Evolutionary conservation across 371 early-diverging fungal species (phyloP), one percentile per base, ranked within the genome.

Genomic region (Phascolomyces articulosus): DNA sequence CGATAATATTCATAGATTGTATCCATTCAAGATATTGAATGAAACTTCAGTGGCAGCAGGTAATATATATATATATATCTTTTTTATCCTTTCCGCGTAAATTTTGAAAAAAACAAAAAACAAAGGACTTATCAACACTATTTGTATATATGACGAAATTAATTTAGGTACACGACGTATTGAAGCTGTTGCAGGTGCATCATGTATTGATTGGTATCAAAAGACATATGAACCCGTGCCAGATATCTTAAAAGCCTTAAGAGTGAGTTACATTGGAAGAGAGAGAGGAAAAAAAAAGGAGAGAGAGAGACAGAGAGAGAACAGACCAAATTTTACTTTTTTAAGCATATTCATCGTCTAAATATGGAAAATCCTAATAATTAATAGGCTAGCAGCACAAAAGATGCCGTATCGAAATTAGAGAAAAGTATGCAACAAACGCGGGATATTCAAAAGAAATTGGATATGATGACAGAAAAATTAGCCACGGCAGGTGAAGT

Each of bases 41-140:
- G 90, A 90, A 66, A 82, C 88, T 13, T 90, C 91, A 2, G 87
- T 91, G 9, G 91, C 90, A 29, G 90, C 91, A 1, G 91, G 87
- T 82, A 70, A n/a, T n/a, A n/a, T n/a, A n/a, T n/a, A n/a, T n/a
- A n/a, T n/a, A n/a, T 1, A 34, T 2, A 1, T 34, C 11, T 34
- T 34, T 2, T 2, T 2, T 11, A 9, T 34, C 34, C 2, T 34
- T 34, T 11, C 34, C 11, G 34, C 9, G 6, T 2, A 11, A 34
- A 34, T 34, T 9, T 34, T 34, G 34, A 34, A 34, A n/a, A n/a
- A 34, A 34, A 9, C 34, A 34, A 34, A 34, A 2, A 34, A 34
- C 6, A 2, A 34, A 9, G 6, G 6, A 34, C 34, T 34, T 34
- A 34, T 34, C 11, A 9, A 9, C 11, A 34, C 11, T 6, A 34